Base-by-base conservation (phyloP, 192 early-diverging fungal genomes). In the Podila verticillata region DNA sequence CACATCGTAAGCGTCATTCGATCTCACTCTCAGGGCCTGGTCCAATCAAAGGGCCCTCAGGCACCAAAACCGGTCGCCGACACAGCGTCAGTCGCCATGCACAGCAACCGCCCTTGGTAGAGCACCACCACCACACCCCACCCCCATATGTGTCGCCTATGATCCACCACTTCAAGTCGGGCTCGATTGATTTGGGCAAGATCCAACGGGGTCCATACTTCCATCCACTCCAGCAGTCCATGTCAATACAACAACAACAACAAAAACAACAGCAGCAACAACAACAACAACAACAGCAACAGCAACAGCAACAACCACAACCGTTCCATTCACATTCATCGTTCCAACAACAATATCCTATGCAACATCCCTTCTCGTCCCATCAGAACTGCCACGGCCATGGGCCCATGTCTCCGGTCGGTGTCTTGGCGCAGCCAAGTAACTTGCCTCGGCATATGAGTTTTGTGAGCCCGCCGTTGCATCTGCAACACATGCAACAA, bases 11-110 rank as follows among this genome's bases (percentile, higher is more conserved):
- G 24, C 51, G 51, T 9, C 51, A 54, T 17, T 54, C 51, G 7
- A 54, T 54, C 22, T 54, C 51, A 26, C 1, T 54, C 24, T 22
- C 51, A 12, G 51, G 51, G 4, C 51, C 51, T 24, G 51, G 51
- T n/a, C 51, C 51, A 22, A 75, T 54, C 20, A 79, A 79, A 35
- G 61, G 17, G 0, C 26, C 60, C 9, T 44, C 57, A 5, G 65
- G 63, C 26, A 17, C 39, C 5, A 61, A 59, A 26, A 57, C 60
- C 7, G 51, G 57, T 22, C 70, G 70, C 36, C 75, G 75, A 29
- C 75, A 79, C 48, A 79, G 75, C 32, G 75, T 79, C 13, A 79
- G 75, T 29, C 68, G 69, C 7, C 75, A 79, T 32, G 75, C 75
- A 24, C 75, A 79, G 39, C 75, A 72, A 12, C 75, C 68, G 0